phyloP scores from a whole-genome alignment of 345 rosid genomes.

The Boechera divaricarpa region DNA sequence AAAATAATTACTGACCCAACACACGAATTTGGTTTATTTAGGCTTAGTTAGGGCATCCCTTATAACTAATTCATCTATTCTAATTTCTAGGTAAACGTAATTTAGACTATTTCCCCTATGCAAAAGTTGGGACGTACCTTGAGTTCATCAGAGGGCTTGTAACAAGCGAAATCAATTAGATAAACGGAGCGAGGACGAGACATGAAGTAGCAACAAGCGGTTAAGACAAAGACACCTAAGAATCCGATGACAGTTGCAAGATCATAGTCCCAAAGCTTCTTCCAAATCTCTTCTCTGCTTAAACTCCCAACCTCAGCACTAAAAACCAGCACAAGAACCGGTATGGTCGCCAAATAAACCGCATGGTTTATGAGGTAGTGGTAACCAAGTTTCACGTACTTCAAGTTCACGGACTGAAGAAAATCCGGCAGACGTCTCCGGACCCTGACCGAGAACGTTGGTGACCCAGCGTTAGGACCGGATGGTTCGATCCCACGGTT shows the following conservation, averaged over 20 bases:
- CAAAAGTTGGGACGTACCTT: constrained; percentile 55
- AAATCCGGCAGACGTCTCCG: constrained; percentile 89
- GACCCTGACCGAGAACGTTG: constrained; percentile 90
- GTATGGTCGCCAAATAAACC: constrained; percentile 88
- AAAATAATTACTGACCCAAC: not conserved
- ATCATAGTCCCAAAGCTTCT: constrained; percentile 85
- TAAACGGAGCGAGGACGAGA: constrained; percentile 86
- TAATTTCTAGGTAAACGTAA: not conserved
- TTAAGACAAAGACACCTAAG: constrained; percentile 68
- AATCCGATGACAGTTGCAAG: constrained; percentile 72
- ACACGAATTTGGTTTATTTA: not conserved
- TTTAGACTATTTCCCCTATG: not conserved
- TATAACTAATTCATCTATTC: not conserved
- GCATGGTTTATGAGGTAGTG: constrained; percentile 95
- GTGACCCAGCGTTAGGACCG: constrained; percentile 89
- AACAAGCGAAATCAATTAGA: constrained; percentile 86
- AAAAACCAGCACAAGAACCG: constrained; percentile 74
- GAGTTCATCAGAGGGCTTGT: constrained; percentile 73
- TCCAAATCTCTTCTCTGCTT: constrained; percentile 86
- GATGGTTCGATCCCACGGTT: constrained; percentile 90
- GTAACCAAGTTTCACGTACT: constrained; percentile 93
- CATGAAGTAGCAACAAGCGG: constrained; percentile 77
- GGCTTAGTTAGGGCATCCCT: not conserved
- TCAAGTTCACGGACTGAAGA: constrained; percentile 91
- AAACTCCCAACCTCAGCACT: constrained; percentile 90